Conservation (phyloP, 352 stramenopile species). For the Phytophthora rubi region DNA sequence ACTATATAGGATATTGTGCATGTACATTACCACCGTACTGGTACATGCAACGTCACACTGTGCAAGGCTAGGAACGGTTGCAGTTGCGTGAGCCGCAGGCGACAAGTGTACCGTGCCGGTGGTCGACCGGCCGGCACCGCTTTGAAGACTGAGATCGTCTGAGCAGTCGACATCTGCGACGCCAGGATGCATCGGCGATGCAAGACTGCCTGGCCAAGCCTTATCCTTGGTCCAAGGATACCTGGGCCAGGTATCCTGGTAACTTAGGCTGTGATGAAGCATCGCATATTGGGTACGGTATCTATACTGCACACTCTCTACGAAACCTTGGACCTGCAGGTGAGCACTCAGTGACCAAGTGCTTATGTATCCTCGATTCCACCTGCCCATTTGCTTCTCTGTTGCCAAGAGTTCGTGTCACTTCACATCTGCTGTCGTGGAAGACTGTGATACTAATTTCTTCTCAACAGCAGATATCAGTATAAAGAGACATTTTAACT, state of each 20-base stretch:
- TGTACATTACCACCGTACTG: neutral
- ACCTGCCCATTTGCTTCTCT: neutral
- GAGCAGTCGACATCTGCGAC: neutral
- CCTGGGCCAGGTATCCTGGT: too few relatives aligned
- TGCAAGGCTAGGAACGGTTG: neutral
- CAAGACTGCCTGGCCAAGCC: neutral
- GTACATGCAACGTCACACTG: neutral
- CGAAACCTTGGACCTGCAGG: neutral
- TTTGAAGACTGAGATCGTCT: neutral
- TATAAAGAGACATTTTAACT: neutral
- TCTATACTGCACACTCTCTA: neutral
- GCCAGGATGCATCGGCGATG: neutral
- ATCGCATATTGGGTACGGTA: neutral
- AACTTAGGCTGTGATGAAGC: neutral
- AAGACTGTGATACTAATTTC: neutral
- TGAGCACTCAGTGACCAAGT: neutral
- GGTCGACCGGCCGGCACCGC: neutral
- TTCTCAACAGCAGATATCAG: neutral
- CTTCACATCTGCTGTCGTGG: neutral
- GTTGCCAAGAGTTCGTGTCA: neutral
- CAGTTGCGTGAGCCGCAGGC: neutral
- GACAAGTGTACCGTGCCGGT: neutral
- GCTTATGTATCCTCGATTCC: neutral
- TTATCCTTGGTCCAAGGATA: too few relatives aligned
- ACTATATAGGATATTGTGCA: neutral